phyloP scores from a whole-genome alignment of 768 basidiomycete species.

The Sporobolomyces pararoseus region DNA sequence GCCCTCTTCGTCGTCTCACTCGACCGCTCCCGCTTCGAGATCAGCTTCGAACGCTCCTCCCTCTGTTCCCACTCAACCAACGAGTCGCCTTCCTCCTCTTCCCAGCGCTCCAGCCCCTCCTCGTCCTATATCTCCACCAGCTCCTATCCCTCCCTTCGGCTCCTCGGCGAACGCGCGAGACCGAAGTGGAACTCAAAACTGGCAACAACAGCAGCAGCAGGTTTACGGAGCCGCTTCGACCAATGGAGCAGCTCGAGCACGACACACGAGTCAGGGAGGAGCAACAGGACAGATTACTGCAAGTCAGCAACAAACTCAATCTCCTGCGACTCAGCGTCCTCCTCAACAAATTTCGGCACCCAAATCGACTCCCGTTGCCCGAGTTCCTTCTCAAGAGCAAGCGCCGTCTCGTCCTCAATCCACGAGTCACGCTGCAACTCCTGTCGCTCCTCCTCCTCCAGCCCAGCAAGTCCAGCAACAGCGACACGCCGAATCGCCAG shows the following conservation, averaged over 20 bases:
- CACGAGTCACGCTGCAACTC: not conserved
- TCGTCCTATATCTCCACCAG: slow-evolving; percentile 27
- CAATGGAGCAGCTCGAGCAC: not conserved
- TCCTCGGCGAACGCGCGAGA: not conserved
- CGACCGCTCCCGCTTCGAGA: not conserved
- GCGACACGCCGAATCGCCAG: slow-evolving; percentile 2
- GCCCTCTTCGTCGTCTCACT: not conserved
- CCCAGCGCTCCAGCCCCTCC: slow-evolving; percentile 4
- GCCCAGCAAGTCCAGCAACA: not conserved
- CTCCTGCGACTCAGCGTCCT: not conserved
- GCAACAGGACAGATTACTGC: not conserved
- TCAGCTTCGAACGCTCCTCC: not conserved
- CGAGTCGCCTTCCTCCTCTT: slow-evolving; percentile 24
- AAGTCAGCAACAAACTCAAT: not conserved
- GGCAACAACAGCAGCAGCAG: slow-evolving; percentile 20
- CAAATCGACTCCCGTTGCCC: not conserved
- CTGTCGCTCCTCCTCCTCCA: not conserved
- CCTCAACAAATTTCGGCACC: not conserved
- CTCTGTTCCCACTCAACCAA: not conserved
- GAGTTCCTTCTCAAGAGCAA: slow-evolving; percentile 6
- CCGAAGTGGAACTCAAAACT: not conserved
- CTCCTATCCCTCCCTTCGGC: slow-evolving; percentile 34
- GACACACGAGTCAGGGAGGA: not conserved
- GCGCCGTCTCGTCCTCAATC: not conserved
- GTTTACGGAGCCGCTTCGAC: slow-evolving; percentile 2